phyloP scores from a whole-genome alignment of 495 filamentous ascomycete species.

The Hyaloscypha finlandica region DNA sequence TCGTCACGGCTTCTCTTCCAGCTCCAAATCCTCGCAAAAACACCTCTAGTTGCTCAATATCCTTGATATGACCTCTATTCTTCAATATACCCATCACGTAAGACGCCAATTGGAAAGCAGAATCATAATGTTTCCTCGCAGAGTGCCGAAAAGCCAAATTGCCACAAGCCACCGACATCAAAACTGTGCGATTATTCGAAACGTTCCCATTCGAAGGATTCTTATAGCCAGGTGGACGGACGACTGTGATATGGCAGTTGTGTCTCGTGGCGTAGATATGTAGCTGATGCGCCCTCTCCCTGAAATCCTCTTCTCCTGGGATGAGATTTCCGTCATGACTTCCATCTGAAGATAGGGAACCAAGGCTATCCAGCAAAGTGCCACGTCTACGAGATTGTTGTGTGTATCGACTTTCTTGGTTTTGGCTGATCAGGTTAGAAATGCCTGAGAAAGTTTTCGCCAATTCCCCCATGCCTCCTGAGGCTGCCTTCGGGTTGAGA shows the following conservation, averaged over 20 bases:
- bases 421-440: background rate
- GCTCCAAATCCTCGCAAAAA: slow-evolving; percentile 78
- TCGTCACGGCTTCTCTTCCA: slow-evolving; percentile 85
- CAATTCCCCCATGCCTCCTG: background rate
- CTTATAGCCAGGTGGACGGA: slow-evolving; percentile 54
- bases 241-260: slow-evolving; percentile 90
- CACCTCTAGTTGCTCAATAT: slow-evolving; percentile 72
- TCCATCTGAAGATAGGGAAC: background rate
- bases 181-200: slow-evolving; percentile 59
- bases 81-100: slow-evolving; percentile 78
- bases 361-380: background rate
- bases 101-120: slow-evolving; percentile 86
- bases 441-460: background rate
- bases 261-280: slow-evolving; percentile 86
- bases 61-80: slow-evolving; percentile 63
- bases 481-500: slow-evolving; percentile 21
- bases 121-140: slow-evolving; percentile 77
- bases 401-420: background rate
- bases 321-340: background rate
- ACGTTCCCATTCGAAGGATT: slow-evolving; percentile 13
- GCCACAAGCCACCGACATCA: slow-evolving; percentile 76
- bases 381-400: background rate
- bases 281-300: slow-evolving; percentile 61
- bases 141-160: slow-evolving; percentile 86
- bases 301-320: background rate